Conservation (phyloP, 2,329 filamentous ascomycete species). For the Tricladium varicosporioides region DNA sequence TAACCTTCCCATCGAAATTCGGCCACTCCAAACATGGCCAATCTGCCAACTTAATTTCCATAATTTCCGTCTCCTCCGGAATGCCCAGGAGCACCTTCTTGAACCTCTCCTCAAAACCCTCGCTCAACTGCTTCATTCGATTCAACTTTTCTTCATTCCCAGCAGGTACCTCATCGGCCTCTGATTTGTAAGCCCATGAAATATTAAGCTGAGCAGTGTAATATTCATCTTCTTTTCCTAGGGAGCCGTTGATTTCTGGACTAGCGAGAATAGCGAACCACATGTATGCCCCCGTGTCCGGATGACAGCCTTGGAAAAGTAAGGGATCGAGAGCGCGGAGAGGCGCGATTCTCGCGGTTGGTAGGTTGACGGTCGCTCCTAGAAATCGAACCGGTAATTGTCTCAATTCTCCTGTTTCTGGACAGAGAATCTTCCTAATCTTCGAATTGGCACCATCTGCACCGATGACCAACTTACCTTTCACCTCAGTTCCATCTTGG, state of each 20-base stretch:
- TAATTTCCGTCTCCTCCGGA: slow-evolving; percentile 41
- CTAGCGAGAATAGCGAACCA: slow-evolving; percentile 40
- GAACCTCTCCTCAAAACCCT: slow-evolving; percentile 50
- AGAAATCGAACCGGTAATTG: slow-evolving; percentile 48
- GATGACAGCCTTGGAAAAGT: slow-evolving; percentile 54
- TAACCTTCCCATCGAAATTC: slow-evolving; percentile 38
- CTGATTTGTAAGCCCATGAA: slow-evolving; percentile 40
- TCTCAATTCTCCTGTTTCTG: slow-evolving; percentile 32
- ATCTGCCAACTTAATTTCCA: slow-evolving; percentile 47
- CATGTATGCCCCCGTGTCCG: slow-evolving; percentile 48
- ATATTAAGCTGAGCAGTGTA: slow-evolving; percentile 32
- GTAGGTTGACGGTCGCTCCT: slow-evolving; percentile 44
- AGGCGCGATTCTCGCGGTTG: slow-evolving; percentile 40
- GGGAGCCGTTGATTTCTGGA: slow-evolving; percentile 20
- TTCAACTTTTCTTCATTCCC: slow-evolving; percentile 38
- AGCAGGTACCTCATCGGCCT: slow-evolving; percentile 40
- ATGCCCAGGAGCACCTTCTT: slow-evolving; percentile 41
- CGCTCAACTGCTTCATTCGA: slow-evolving; percentile 44
- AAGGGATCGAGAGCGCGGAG: slow-evolving; percentile 49
- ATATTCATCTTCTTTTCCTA: slow-evolving; percentile 9
- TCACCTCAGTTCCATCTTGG: slow-evolving; percentile 42
- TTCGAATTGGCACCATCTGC: slow-evolving; percentile 50
- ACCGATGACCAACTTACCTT: slow-evolving; percentile 46
- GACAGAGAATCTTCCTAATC: slow-evolving; percentile 40
- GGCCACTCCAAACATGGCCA: slow-evolving; percentile 42